Base-by-base conservation (phyloP, 2,329 filamentous ascomycete genomes). In the Phaeomoniella chlamydospora region DNA sequence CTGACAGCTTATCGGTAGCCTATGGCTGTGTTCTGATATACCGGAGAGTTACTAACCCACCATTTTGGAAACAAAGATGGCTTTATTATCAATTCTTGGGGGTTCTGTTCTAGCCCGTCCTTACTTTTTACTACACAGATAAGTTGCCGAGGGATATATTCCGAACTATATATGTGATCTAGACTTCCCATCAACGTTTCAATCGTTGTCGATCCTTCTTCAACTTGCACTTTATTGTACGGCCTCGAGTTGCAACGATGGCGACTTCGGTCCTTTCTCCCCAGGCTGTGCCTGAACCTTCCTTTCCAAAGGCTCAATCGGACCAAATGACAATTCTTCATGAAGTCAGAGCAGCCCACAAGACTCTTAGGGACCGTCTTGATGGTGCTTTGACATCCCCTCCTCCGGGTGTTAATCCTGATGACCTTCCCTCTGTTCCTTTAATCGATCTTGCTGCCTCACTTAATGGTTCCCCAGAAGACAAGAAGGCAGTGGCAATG, bases 401-500 rank as follows among this genome's bases (percentile, higher is more conserved):
- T 9, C 22, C 22, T n/a, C 22, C 22, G n/a, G 22, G 22, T n/a
- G 22, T 26, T n/a, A n/a, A 26, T 26, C 22, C 22, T n/a, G n/a
- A 26, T n/a, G 22, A 26, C n/a, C 38, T 46, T 3, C 45, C 45
- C 2, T 39, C 41, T 1, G 42, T 48, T 3, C 45, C 45, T 9
- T 31, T 48, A 18, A 48, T 48, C 18, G 45, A 48, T 39, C 43
- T 48, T 13, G 37, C 37, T 2, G 32, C 43, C 6, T 48, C 45
- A 2, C 43, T 46, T 35, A 33, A 34, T 15, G 38, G 33, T 15
- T 36, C 22, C 13, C 22, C 38, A 6, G 33, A 30, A 14, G 37
- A 36, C 6, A 34, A 37, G 4, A 33, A 41, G 13, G 26, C 40
- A 11, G 40, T 48, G 2, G 61, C 62, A 2, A 37, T 42, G 0